Evolutionary conservation across 495 filamentous ascomycete genomes (phyloP).

Genomic region (Podospora didyma): DNA sequence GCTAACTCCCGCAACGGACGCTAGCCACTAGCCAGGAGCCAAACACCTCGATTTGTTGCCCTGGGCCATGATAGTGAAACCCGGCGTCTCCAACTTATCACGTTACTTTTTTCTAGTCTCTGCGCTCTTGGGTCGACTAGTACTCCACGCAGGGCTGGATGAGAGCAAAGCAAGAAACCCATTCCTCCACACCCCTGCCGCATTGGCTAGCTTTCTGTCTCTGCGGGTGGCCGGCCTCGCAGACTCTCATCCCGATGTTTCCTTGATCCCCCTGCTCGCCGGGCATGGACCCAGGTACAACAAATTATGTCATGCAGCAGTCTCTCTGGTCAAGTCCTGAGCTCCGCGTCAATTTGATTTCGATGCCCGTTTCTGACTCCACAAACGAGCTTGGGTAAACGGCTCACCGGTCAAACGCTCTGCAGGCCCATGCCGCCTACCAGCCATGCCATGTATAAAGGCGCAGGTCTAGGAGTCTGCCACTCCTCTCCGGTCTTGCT

Average conservation of each 20-base stretch:
- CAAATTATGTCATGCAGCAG: slow-evolving; percentile 27
- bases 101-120: not conserved
- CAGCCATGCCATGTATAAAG: slow-evolving; percentile 16
- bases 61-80: not conserved
- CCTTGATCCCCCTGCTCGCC: slow-evolving; percentile 13
- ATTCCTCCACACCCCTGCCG: slow-evolving; percentile 19
- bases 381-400: slow-evolving; percentile 15
- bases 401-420: slow-evolving; percentile 9
- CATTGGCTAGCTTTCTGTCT: slow-evolving; percentile 5
- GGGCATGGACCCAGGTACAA: slow-evolving; percentile 6
- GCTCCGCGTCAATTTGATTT: slow-evolving; percentile 2
- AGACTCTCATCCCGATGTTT: slow-evolving; percentile 13
- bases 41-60: slow-evolving; percentile 1
- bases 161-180: slow-evolving; percentile 3
- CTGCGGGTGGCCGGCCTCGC: slow-evolving; percentile 6
- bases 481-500: slow-evolving; percentile 25
- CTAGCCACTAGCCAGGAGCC: slow-evolving; percentile 1
- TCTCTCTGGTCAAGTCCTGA: slow-evolving; percentile 8
- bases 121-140: not conserved
- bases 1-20: slow-evolving; percentile 14
- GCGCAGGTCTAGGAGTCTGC: slow-evolving; percentile 11
- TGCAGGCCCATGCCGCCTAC: slow-evolving; percentile 6
- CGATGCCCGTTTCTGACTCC: slow-evolving; percentile 17
- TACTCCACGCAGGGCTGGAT: too few relatives aligned
- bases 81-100: not conserved